A percentile compares a stretch with the other conserved stretches of the same genome.
Conservation (phyloP, 1,284 basidiomycete genomes). For the Coniferiporia sulphurascens region DNA sequence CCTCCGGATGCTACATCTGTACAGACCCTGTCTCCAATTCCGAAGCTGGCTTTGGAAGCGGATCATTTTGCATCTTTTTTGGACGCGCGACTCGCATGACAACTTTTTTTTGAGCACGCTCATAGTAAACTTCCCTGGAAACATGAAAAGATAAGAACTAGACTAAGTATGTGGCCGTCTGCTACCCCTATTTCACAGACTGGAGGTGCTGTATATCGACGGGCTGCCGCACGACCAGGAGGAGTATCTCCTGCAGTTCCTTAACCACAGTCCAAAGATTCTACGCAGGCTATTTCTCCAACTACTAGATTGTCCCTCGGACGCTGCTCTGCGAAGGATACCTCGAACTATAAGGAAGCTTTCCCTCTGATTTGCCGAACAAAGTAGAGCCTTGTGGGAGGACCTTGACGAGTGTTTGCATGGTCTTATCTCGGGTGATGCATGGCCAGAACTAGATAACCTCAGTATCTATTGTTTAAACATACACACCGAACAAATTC, state of each 20-base stretch:
- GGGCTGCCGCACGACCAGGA: background rate
- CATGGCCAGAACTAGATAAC: no score
- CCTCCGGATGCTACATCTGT: background rate
- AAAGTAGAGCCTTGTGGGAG: no score
- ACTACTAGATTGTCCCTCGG: background rate
- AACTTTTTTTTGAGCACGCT: background rate
- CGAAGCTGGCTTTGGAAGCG: no score
- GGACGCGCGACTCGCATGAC: background rate
- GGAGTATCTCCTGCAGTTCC: background rate
- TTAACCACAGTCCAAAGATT: background rate
- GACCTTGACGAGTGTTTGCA: no score
- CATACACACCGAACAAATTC: no score
- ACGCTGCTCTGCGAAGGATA: background rate
- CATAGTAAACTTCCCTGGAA: background rate
- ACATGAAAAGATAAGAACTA: background rate
- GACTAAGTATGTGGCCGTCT: no score
- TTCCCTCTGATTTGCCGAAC: no score
- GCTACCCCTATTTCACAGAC: background rate
- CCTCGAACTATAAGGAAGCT: no score
- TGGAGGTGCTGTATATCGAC: background rate
- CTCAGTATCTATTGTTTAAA: no score
- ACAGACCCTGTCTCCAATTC: background rate
- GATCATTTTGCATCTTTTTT: background rate
- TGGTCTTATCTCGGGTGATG: no score
- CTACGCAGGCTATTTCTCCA: background rate